Base-by-base conservation (phyloP, 116 monocot species). In the Zostera marina region DNA sequence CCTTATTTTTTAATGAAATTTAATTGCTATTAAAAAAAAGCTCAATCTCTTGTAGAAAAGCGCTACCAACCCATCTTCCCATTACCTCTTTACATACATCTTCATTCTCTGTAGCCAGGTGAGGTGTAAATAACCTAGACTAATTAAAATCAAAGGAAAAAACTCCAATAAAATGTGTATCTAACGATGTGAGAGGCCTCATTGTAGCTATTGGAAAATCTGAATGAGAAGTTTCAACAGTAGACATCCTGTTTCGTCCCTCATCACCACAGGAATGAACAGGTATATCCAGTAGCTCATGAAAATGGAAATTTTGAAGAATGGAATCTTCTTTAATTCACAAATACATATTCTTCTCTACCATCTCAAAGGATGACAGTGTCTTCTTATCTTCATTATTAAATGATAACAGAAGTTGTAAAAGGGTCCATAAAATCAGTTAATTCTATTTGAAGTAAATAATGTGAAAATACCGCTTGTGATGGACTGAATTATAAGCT, bases 151-250 rank as follows among this genome's bases (percentile, higher is more conserved):
- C 55, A 60, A 25, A 52, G 60, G 7, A 42, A 68, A 73, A 73
- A 38, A 77, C 65, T 57, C 79, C 80, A 62, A 98, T 62, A 13
- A 98, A 60, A 60, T n/a, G n/a, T n/a, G n/a, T n/a, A n/a, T 82
- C 83, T 56, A 98, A 73, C 85, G 80, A 98, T 58, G 76, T 72
- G 20, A 98, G 73, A 64, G 85, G 85, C 69, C 77, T 70, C 48
- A 82, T 51, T n/a, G 61, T 54, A 25, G 61, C 54, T 2, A 70
- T 40, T 5, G 1, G 65, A 39, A 70, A 22, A 63, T 79, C 71
- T 55, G 54, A 71, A 13, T 42, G 20, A 48, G 72, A 78, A 53
- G 51, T 44, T 45, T 78, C 77, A 68, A 86, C 57, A 19, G 17
- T 15, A 56, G 83, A 67, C 44, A 74, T n/a, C n/a, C n/a, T n/a